A percentile compares a stretch with the other conserved stretches of the same genome.
These are phyloP conservation scores for Fraxinus anomala DNA, from an alignment of 257 asterid species.

Conservation along the genomic window DNA sequence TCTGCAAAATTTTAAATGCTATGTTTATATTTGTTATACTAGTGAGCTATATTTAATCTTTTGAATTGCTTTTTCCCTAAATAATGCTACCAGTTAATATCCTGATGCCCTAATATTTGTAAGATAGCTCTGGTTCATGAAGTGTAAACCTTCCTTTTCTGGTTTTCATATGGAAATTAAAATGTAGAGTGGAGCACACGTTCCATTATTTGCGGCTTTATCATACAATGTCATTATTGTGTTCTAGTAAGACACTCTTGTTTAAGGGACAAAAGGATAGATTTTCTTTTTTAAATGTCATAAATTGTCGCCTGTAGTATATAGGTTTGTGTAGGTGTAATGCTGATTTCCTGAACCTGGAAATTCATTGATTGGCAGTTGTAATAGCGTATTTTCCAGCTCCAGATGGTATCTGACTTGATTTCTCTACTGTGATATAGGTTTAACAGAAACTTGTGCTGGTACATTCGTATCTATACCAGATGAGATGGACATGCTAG, in stretches of 20 bases:
- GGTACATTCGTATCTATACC: slow-evolving; percentile 92
- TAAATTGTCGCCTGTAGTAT: neutral
- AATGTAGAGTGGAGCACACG: neutral
- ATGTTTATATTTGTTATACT: neutral
- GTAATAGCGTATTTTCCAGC: slow-evolving; percentile 18
- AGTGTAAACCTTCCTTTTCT: slow-evolving; percentile 5
- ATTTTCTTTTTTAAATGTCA: neutral
- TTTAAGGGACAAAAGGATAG: neutral
- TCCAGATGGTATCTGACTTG: slow-evolving; percentile 9
- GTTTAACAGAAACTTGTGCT: slow-evolving; percentile 94
- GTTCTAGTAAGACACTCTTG: neutral
- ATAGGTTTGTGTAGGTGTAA: slow-evolving; percentile 8
- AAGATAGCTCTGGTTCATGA: slow-evolving; percentile 2
- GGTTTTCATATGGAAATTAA: slow-evolving; percentile 2
- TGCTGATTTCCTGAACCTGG: slow-evolving; percentile 7
- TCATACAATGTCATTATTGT: neutral
- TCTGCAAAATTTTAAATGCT: neutral
- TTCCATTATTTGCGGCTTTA: neutral
- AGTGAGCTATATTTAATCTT: neutral
- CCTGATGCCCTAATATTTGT: slow-evolving; percentile 7
- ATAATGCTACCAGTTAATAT: slow-evolving; percentile 6
- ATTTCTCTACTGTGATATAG: slow-evolving; percentile 42
- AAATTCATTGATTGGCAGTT: slow-evolving; percentile 10
- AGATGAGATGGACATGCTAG: slow-evolving; percentile 68
- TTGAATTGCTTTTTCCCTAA: neutral